A percentile compares a stretch with the other conserved stretches of the same genome.
These are phyloP conservation scores for Nectriaceae sp. DNA, from an alignment of 2,329 filamentous ascomycete species.

Conservation along the genomic window DNA sequence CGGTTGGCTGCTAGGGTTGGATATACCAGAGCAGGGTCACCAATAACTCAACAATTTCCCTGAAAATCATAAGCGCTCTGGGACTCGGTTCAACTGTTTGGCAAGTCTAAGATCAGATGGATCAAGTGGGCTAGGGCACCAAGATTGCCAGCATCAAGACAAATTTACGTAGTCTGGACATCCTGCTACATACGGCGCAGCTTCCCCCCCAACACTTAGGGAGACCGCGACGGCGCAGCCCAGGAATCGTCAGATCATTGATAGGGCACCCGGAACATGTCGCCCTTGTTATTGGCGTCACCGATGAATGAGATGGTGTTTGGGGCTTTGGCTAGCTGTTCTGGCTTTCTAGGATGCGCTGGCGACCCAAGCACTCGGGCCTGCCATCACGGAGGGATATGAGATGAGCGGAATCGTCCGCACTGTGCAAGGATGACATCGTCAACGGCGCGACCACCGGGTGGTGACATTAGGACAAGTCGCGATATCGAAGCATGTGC, in stretches of 20 bases:
- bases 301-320: slow-evolving; percentile 1
- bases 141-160: too few species aligned
- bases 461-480: slow-evolving; percentile 4
- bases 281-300: too few species aligned
- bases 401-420: slow-evolving; percentile 5
- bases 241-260: too few species aligned
- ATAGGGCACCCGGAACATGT: too few species aligned
- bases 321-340: slow-evolving; percentile 7
- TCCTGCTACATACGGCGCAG: too few species aligned
- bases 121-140: too few species aligned
- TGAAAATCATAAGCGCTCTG: too few species aligned
- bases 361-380: slow-evolving; percentile 9
- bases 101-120: too few species aligned
- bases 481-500: slow-evolving; percentile 7
- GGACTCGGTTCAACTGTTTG: too few species aligned
- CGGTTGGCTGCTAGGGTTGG: slow-evolving; percentile 4
- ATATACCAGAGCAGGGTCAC: neutral
- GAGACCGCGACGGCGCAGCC: too few species aligned
- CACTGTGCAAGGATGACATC: slow-evolving; percentile 10
- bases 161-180: too few species aligned
- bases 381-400: slow-evolving; percentile 4
- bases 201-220: too few species aligned
- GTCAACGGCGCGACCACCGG: neutral
- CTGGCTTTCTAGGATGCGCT: slow-evolving; percentile 1
- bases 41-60: neutral